Percentiles rank a stretch among this genome's conserved stretches.
Evolutionary conservation across 1,284 basidiomycete species (phyloP).

Genomic region (Rhodofomes roseus): DNA sequence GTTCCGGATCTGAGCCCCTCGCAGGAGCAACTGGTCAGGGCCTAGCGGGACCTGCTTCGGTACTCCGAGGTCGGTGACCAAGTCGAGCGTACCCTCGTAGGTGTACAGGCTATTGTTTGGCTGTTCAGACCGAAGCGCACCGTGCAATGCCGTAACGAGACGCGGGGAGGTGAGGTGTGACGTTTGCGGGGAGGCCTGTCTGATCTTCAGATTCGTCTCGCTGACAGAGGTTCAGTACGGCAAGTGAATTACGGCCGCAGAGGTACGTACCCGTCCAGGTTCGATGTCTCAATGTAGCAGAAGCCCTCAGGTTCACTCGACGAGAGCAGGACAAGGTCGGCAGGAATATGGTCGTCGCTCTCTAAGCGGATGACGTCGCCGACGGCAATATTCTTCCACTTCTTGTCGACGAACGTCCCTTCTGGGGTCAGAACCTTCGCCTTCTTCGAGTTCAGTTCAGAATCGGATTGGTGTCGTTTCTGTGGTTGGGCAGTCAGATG

Average conservation of each 20-base stretch:
- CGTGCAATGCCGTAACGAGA: conserved; percentile 71
- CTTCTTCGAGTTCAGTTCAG: conserved; percentile 84
- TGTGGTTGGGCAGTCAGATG: conserved; percentile 25
- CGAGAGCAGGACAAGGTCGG: conserved; percentile 86
- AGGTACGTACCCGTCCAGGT: conserved; percentile 83
- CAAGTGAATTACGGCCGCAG: background rate
- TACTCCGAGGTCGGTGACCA: conserved; percentile 52
- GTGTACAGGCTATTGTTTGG: conserved; percentile 98
- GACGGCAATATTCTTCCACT: conserved; percentile 89
- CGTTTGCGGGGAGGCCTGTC: conserved; percentile 89
- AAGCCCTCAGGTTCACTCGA: conserved; percentile 96
- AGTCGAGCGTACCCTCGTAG: conserved; percentile 83
- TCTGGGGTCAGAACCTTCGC: conserved; percentile 75
- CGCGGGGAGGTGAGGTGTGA: conserved; percentile 75
- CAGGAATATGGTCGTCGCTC: conserved; percentile 93
- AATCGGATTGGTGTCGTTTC: conserved; percentile 96
- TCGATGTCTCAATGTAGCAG: conserved; percentile 97
- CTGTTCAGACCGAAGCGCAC: conserved; percentile 88
- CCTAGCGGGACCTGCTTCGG: conserved; percentile 86
- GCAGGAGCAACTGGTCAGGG: conserved; percentile 91
- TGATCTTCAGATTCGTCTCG: conserved; percentile 99
- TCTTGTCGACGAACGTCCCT: conserved; percentile 68
- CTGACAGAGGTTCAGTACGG: conserved; percentile 35
- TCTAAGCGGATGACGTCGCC: conserved; percentile 93
- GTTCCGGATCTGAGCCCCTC: conserved; percentile 95